Evolutionary conservation across 2,329 filamentous ascomycete genomes (phyloP), one percentile per base, ranked within the genome.

Genomic region (Delphinella strobiligena): DNA sequence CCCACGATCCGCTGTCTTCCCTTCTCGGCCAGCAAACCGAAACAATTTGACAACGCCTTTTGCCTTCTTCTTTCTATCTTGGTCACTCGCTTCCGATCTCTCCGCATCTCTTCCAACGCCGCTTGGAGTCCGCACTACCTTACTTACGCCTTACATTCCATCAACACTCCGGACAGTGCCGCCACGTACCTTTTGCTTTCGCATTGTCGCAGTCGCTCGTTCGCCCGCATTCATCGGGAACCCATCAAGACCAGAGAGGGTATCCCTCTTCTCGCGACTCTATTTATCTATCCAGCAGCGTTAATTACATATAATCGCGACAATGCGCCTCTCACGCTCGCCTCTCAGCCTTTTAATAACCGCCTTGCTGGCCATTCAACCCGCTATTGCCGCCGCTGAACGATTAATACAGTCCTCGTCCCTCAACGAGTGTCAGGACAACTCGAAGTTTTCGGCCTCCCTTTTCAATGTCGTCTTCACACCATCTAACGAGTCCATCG

Each of bases 401-500:
- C 72, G 71, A 47, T 68, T 85, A 54, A 82, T 96, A 53, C 70
- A 79, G 52, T 91, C 88, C 41, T 83, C 74, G 56, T 93, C 88
- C 18, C 73, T 95, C 50, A 87, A 84, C 61, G 74, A 82, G 34
- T 95, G 88, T 63, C 82, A 88, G 69, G 68, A 77, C 43, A 80
- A 89, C 61, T 89, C 83, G 19, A 80, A 78, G 54, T 93, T 95
- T 61, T 82, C 83, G 4, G 87, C 88, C 51, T 87, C 81, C 51
- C 72, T 91, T 43, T 94, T 95, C 74, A 81, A 93, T 51, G 82
- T 94, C 59, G 66, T 76, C 47, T 85, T 84, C 62, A 85, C 80
- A 2, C 82, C 83, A 22, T 67, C 71, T 56, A 93, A 93, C 63
- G 71, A 72, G 51, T 79, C 78, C 22, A 69, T 89, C 38, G 67